Conservation (phyloP, 2,329 filamentous ascomycete species). For the Microascus cirrosus region DNA sequence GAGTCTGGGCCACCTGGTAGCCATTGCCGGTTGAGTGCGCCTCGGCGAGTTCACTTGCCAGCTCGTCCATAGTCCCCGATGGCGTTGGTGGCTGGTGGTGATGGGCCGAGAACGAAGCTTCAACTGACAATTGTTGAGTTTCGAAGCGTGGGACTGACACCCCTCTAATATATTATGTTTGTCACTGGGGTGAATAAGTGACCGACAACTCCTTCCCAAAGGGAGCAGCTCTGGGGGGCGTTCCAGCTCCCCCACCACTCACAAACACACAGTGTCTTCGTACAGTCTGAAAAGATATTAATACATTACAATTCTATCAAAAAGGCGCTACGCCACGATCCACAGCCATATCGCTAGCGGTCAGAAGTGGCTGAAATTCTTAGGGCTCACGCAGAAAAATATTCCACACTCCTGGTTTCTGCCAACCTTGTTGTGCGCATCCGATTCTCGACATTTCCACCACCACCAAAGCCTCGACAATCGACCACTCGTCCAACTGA, state of each 20-base stretch:
- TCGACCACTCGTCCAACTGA: conserved; percentile 25
- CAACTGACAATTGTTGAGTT: neutral
- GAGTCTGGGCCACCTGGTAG: conserved; percentile 59
- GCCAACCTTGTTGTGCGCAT: conserved; percentile 1
- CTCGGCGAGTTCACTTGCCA: conserved; percentile 63
- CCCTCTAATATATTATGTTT: too few relatives aligned
- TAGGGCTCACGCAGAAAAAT: conserved; percentile 5
- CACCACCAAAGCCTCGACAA: conserved; percentile 1
- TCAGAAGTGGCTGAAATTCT: conserved; percentile 1
- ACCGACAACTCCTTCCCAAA: neutral
- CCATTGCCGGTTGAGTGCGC: conserved; percentile 58
- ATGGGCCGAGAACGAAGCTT: neutral
- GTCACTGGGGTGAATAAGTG: neutral
- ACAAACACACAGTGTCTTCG: neutral
- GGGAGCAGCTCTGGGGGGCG: neutral
- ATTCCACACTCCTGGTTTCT: conserved; percentile 4
- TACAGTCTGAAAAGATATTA: neutral
- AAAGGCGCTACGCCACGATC: neutral
- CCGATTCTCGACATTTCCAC: conserved; percentile 1
- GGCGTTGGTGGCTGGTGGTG: neutral
- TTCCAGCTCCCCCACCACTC: neutral
- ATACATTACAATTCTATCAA: neutral
- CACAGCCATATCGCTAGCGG: neutral
- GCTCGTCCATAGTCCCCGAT: conserved; percentile 47
- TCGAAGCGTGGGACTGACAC: neutral